Evolutionary conservation across 2,329 filamentous ascomycete genomes (phyloP).

Genomic region (Cytospora leucostoma): DNA sequence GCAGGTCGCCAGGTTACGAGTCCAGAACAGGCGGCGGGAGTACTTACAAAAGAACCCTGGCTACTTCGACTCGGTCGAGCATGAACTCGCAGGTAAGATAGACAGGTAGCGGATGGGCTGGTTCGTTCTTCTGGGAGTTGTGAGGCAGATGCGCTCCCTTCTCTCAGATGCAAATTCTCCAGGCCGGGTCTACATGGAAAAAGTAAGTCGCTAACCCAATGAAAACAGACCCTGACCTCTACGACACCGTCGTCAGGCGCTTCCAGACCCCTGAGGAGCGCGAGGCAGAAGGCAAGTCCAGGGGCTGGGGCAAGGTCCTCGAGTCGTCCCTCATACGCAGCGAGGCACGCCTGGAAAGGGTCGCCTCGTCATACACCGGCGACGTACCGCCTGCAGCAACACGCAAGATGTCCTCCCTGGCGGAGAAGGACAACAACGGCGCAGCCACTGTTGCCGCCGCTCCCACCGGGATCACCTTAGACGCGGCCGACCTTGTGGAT

Average conservation of each 20-base stretch:
- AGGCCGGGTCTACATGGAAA: background rate
- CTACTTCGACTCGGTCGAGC: constrained; percentile 64
- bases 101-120: background rate
- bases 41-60: constrained; percentile 72
- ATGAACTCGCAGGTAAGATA: constrained; percentile 54
- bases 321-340: constrained; percentile 76
- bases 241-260: constrained; percentile 75
- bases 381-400: constrained; percentile 36
- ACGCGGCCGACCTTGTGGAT: constrained; percentile 50
- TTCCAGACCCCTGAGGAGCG: constrained; percentile 75
- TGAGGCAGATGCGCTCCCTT: too few species aligned
- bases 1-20: constrained; percentile 50
- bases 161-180: too few species aligned
- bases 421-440: background rate
- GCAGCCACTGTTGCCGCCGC: constrained; percentile 2
- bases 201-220: background rate
- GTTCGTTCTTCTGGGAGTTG: background rate
- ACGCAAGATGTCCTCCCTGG: background rate
- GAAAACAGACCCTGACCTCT: constrained; percentile 71
- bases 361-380: constrained; percentile 36
- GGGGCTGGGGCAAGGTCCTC: constrained; percentile 77
- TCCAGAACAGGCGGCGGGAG: constrained; percentile 76
- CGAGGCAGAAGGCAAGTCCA: constrained; percentile 68
- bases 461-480: constrained; percentile 39
- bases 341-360: constrained; percentile 70